Evolutionary conservation across 2,329 filamentous ascomycete species (phyloP).

Genomic region (Exophiala calicioides): DNA sequence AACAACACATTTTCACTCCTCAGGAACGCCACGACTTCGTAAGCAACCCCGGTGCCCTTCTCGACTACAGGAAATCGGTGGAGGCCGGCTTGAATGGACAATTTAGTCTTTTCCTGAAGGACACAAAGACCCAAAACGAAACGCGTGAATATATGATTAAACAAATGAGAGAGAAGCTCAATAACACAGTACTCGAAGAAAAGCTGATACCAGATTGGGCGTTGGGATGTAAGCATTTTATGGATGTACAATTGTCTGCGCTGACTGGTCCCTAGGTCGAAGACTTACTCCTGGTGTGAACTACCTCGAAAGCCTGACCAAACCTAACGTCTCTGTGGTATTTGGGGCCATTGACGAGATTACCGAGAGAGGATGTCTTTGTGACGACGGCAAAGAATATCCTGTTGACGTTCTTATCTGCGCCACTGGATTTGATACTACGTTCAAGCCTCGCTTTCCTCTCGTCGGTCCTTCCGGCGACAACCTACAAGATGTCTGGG

Average conservation of each 20-base stretch:
- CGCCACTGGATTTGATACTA: constrained; percentile 41
- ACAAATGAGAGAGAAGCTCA: constrained; percentile 26
- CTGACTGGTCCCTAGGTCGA: too few species aligned
- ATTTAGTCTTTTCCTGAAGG: constrained; percentile 20
- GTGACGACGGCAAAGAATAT: constrained; percentile 32
- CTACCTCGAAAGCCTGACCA: constrained; percentile 28
- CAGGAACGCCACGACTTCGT: constrained; percentile 22
- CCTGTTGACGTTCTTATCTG: constrained; percentile 39
- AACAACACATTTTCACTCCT: constrained; percentile 14
- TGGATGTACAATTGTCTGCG: too few species aligned
- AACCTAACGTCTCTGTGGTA: constrained; percentile 27
- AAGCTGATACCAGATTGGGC: constrained; percentile 26
- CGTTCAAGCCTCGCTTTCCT: constrained; percentile 37
- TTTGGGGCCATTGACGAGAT: constrained; percentile 26
- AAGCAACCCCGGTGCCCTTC: constrained; percentile 25
- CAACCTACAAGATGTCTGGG: constrained; percentile 39
- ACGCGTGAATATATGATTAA: constrained; percentile 7
- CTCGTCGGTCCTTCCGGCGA: constrained; percentile 40
- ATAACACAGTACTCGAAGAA: constrained; percentile 18
- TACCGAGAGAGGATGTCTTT: constrained; percentile 35
- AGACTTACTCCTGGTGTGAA: constrained; percentile 47
- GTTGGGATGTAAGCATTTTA: too few species aligned
- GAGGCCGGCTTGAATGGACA: constrained; percentile 27
- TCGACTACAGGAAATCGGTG: constrained; percentile 14
- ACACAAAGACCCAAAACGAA: constrained; percentile 10